Conservation (phyloP, 441 rosid species). For the Bocquillonia castaneifolia region DNA sequence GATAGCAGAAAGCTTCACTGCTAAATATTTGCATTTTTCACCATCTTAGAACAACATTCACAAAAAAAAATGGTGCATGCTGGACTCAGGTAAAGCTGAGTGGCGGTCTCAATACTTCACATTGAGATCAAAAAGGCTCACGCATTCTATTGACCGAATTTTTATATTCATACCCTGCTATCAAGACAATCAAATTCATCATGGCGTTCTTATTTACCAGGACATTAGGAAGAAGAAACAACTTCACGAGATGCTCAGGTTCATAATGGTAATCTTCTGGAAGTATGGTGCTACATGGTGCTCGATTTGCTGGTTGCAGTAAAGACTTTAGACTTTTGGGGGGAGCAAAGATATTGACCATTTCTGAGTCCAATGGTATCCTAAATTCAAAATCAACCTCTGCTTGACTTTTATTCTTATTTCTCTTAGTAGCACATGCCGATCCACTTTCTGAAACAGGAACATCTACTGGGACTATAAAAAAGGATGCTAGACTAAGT, state of each 20-base stretch:
- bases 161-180: background rate
- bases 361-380: slow-evolving; percentile 62
- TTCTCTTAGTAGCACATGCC: slow-evolving; percentile 43
- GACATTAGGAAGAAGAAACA: slow-evolving; percentile 73
- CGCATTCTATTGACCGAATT: background rate
- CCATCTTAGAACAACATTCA: background rate
- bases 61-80: background rate
- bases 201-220: no score
- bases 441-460: slow-evolving; percentile 41
- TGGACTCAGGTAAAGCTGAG: background rate
- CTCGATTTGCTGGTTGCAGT: slow-evolving; percentile 63
- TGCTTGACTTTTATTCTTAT: slow-evolving; percentile 52
- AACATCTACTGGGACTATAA: slow-evolving; percentile 42
- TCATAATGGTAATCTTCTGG: slow-evolving; percentile 98
- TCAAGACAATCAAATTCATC: background rate
- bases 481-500: no score
- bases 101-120: background rate
- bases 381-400: slow-evolving; percentile 69
- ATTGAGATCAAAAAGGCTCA: background rate
- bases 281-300: slow-evolving; percentile 54
- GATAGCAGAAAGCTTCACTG: background rate
- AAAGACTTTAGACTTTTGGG: slow-evolving; percentile 76
- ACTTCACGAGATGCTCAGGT: slow-evolving; percentile 81
- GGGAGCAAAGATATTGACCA: slow-evolving; percentile 55
- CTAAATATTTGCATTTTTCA: background rate